Evolutionary conservation across 2,329 filamentous ascomycete genomes (phyloP), one percentile per base, ranked within the genome.

Genomic region (Truncatella angustata): DNA sequence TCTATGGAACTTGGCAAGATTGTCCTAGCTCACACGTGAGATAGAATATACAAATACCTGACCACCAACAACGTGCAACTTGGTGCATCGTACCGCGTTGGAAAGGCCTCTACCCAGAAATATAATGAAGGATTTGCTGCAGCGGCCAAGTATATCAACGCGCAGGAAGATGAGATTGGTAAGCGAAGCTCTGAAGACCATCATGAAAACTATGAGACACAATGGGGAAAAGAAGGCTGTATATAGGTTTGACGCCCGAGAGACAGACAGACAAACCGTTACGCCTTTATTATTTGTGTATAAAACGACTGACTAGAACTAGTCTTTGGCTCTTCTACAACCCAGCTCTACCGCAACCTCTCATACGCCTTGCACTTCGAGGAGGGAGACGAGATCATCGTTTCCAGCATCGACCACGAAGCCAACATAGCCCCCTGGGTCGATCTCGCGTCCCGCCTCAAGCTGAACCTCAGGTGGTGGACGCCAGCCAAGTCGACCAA

Each of bases 381-480:
- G 10, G 64, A 73, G 2, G 82, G 82, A 39, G 82, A 85, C 54
- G 86, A 90, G 63, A 77, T 93, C 45, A 73, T 94, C 55, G 63
- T 92, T 10, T 90, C 87, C 0, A 79, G 79, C 52, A 73, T 91
- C 50, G 88, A 92, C 65, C 88, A 93, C 62, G 89, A 92, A 70
- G 85, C 88, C 34, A 91, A 91, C 64, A 84, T 89, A 52, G 82
- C 86, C 1, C 78, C 88, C 0, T 93, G 88, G 90, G 71, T 90
- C 0, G 79, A 82, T 46, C 76, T 92, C 23, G 88, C 88, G 2
- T 68, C 77, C 26, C 77, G 79, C 12, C 77, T 83, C 42, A 76
- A 79, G 3, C 73, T 90, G 5, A 77, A 70, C 0, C 65, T 92
- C 40, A 89, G 86, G 63, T 91, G 86, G 86, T 92, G 88, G 87